Base-by-base conservation (phyloP, 108 stramenopile genomes). In the Cyclotella baltica region DNA sequence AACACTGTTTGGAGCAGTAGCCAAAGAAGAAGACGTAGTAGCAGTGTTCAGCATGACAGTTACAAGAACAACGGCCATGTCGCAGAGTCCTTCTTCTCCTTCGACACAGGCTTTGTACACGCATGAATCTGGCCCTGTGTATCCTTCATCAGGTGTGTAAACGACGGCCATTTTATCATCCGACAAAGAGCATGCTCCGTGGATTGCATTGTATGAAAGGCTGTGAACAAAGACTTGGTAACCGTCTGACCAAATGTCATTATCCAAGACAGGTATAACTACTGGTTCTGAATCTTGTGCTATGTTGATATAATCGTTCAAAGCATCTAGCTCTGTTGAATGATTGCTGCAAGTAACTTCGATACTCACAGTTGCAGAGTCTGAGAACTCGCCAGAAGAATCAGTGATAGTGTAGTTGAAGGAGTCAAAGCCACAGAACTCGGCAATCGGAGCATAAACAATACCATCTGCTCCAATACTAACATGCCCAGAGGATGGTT, bases 381-480 rank as follows among this genome's bases (percentile, higher is more conserved):
- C 75, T 33, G 65, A 67, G 27, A 38, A 67, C 27, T 28, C 43
- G 16, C 40, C 53, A 18, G 23, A 23, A 1, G 25, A n/a, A 30
- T 72, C 28, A 27, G 59, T 61, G 1, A 72, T 51, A 2, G 71
- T 72, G 37, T 72, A 72, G 22, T 48, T 27, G 53, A 58, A 72
- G 57, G 43, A 36, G 28, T 72, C 71, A 5, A 4, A 5, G 16
- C 71, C 71, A 61, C 1, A 46, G 34, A 72, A 59, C 16, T 38
- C 71, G 0, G 10, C 18, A 10, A 59, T 19, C 2, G 71, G 71
- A n/a, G 46, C 62, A 46, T 72, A 72, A 3, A 72, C 71, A 61
- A 72, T 31, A 8, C 71, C 71, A 72, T 59, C 71, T 46, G 56
- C 62, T 28, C 71, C 71, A 47, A 61, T 59, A 4, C 59, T 59